Conservation (phyloP, 148 eudicot genomes). For the Rhododendron ferrugineum region DNA sequence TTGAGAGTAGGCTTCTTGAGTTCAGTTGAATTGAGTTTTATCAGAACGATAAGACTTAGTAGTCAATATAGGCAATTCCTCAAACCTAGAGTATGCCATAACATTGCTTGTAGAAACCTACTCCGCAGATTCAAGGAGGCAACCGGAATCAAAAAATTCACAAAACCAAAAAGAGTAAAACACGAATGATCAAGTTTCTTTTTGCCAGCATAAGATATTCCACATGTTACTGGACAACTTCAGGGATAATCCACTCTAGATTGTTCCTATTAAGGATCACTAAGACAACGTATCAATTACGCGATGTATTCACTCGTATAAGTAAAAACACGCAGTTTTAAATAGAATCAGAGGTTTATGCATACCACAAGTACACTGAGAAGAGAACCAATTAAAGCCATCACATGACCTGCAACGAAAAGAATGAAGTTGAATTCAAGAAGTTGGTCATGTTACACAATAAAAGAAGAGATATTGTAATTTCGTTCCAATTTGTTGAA, state of each 20-base stretch:
- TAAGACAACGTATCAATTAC: neutral
- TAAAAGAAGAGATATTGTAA: neutral
- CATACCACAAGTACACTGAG: slow-evolving; percentile 89
- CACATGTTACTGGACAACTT: neutral
- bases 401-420: slow-evolving; percentile 60
- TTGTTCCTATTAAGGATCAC: neutral
- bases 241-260: neutral
- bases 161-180: neutral
- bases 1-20: neutral
- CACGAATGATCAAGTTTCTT: neutral
- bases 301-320: neutral
- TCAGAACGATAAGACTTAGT: neutral
- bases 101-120: neutral
- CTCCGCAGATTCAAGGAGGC: neutral
- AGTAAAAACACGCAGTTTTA: neutral
- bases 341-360: neutral
- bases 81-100: neutral
- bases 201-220: neutral
- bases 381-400: slow-evolving; percentile 85
- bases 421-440: neutral
- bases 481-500: neutral
- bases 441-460: neutral
- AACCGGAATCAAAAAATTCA: neutral
- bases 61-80: neutral
- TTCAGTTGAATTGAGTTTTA: neutral